Evolutionary conservation across 306 rosid species (phyloP).

Genomic region (Vicia sativa): DNA sequence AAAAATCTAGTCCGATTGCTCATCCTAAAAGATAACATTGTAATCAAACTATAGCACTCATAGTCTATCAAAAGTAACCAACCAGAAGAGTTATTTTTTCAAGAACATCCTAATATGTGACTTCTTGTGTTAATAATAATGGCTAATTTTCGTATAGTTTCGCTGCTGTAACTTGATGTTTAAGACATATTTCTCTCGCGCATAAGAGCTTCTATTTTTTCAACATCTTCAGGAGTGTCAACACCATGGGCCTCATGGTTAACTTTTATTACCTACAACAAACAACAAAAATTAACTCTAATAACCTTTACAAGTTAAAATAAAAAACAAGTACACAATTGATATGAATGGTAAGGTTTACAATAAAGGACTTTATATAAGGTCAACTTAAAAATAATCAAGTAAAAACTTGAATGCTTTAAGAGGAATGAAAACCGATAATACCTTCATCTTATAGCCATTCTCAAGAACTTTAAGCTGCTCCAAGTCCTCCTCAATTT

Average conservation of each 20-base stretch:
- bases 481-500: constrained; percentile 96
- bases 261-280: constrained; percentile 80
- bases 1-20: no score
- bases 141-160: neutral
- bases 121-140: neutral
- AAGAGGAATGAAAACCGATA: constrained; percentile 9
- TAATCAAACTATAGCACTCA: neutral
- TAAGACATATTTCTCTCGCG: constrained; percentile 69
- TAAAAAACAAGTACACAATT: neutral
- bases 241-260: constrained; percentile 96
- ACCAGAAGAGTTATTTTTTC: neutral
- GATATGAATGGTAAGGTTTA: constrained; percentile 8
- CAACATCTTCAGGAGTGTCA: constrained; percentile 89
- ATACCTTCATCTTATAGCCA: constrained; percentile 98
- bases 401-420: constrained; percentile 15
- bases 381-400: neutral
- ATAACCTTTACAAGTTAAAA: neutral
- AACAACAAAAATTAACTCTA: constrained; percentile 21
- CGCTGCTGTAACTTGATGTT: constrained; percentile 24
- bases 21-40: neutral
- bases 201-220: constrained; percentile 80
- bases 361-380: constrained; percentile 6
- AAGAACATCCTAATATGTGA: no score
- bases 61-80: neutral
- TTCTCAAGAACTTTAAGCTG: constrained; percentile 97